Evolutionary conservation across 164 flowering plant species (phyloP).

Genomic region (Piper betle): DNA sequence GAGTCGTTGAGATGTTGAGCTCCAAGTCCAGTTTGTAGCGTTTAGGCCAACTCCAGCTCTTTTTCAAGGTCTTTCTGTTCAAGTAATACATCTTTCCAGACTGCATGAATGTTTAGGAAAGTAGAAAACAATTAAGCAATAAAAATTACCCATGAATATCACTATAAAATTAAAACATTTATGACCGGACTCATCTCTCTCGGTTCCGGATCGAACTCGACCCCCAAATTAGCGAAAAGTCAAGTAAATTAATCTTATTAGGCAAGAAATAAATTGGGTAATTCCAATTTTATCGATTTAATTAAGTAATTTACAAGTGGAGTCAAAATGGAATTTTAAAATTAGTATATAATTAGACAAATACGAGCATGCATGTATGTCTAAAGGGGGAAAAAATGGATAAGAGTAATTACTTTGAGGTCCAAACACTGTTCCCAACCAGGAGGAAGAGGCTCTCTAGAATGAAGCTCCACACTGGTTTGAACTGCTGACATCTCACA

Average conservation of each 20-base stretch:
- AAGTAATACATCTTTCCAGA: slow-evolving; percentile 53
- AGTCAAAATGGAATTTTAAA: neutral
- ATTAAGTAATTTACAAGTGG: neutral
- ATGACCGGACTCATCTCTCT: neutral
- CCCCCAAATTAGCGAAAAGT: too few species aligned
- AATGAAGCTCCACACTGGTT: slow-evolving; percentile 39
- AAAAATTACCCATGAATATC: neutral
- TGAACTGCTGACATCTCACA: slow-evolving; percentile 3
- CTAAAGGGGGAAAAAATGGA: neutral
- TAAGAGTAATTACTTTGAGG: slow-evolving; percentile 27
- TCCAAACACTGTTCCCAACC: slow-evolving; percentile 71
- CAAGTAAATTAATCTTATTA: too few species aligned
- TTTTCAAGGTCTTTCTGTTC: slow-evolving; percentile 42
- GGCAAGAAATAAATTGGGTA: too few species aligned
- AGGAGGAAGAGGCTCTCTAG: slow-evolving; percentile 31
- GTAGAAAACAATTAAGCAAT: neutral
- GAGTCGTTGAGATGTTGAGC: slow-evolving; percentile 39
- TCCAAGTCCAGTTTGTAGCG: slow-evolving; percentile 45
- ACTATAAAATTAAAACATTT: neutral
- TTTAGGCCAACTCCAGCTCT: slow-evolving; percentile 41
- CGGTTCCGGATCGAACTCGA: too few species aligned
- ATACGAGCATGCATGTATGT: neutral
- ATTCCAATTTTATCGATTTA: too few species aligned
- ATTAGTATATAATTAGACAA: neutral
- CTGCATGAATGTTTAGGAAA: slow-evolving; percentile 18